A percentile compares a stretch with the other conserved stretches of the same genome.
Conservation (phyloP, 208 protist species). For the Vickermania ingenoplastis region DNA sequence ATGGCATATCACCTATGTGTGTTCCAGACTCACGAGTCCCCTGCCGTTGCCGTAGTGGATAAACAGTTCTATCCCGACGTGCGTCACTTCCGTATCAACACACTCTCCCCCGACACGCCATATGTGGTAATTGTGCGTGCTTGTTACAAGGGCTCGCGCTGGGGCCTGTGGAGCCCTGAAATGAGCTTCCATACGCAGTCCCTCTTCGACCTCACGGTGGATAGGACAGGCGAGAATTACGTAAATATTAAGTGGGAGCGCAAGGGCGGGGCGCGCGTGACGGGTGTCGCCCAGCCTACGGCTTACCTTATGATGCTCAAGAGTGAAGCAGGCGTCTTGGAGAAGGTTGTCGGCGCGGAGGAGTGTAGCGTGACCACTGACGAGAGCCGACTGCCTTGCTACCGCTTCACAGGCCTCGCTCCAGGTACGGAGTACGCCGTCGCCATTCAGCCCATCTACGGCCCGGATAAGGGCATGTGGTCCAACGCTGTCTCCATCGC, state of each 20-base stretch:
- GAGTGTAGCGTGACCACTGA: slow-evolving; percentile 16
- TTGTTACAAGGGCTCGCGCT: slow-evolving; percentile 51
- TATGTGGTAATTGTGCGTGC: slow-evolving; percentile 79
- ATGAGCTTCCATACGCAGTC: slow-evolving; percentile 50
- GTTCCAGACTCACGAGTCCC: slow-evolving; percentile 58
- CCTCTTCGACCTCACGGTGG: slow-evolving; percentile 35
- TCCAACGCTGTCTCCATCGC: slow-evolving; percentile 50
- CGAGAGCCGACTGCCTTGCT: slow-evolving; percentile 19
- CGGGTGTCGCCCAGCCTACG: slow-evolving; percentile 11
- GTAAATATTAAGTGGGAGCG: slow-evolving; percentile 62
- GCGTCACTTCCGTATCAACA: slow-evolving; percentile 35
- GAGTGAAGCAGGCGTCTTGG: slow-evolving; percentile 12
- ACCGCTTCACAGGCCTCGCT: slow-evolving; percentile 45
- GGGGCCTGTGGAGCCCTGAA: slow-evolving; percentile 86
- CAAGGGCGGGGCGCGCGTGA: slow-evolving; percentile 17
- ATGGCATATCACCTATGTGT: slow-evolving; percentile 79
- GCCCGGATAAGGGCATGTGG: slow-evolving; percentile 71
- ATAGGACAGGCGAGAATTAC: slow-evolving; percentile 69
- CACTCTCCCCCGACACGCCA: slow-evolving; percentile 48
- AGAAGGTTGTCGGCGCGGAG: slow-evolving; percentile 10
- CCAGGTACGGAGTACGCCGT: slow-evolving; percentile 71
- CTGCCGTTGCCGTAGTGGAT: slow-evolving; percentile 70
- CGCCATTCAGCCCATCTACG: slow-evolving; percentile 81
- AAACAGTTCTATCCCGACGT: slow-evolving; percentile 78
- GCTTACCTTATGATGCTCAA: slow-evolving; percentile 23